Evolutionary conservation across 2,329 filamentous ascomycete species (phyloP), one percentile per base, ranked within the genome.

Genomic region (Calonectria pauciramosa): DNA sequence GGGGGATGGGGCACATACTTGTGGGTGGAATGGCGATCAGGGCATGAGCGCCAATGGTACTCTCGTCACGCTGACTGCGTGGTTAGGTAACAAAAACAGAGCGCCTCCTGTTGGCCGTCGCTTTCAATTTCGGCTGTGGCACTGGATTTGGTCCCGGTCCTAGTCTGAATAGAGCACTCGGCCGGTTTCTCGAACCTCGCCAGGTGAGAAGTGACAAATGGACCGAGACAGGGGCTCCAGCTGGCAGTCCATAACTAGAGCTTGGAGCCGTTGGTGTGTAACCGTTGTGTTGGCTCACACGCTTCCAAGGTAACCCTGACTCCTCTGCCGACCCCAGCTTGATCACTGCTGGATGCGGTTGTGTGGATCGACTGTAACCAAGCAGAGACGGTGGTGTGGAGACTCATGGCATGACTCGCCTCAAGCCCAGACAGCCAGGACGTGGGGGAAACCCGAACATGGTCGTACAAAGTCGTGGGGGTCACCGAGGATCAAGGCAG

Each of bases 401-500:
- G 63, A 44, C 67, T 36, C 13, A 44, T 63, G 68, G 60, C 52
- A 68, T 60, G 68, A 67, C 73, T 70, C 38, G 59, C 52, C 54
- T 70, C 51, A 56, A n/a, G 41, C 66, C 63, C 60, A 47, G 51
- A 44, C 52, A 54, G 30, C 54, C 23, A 52, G 32, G 23, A 65
- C 67, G 74, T 74, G 74, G 74, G 74, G 71, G 70, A 52, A 28
- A 26, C 56, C 64, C 13, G 34, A 56, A 49, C 14, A 52, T 54
- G 65, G 67, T 56, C 66, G 67, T 41, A 75, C 56, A 60, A 64
- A 30, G 16, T 59, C 71, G 74, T 75, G 74, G 71, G 74, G 74
- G 67, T 74, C 63, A 64, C 23, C 28, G 32, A 20, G 44, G 30
- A 34, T 36, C 54, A 28, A 72, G 70, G 44, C 44, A 32, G 26